Base-by-base conservation (phyloP, 2,329 filamentous ascomycete species). In the Clonostachys byssicola region DNA sequence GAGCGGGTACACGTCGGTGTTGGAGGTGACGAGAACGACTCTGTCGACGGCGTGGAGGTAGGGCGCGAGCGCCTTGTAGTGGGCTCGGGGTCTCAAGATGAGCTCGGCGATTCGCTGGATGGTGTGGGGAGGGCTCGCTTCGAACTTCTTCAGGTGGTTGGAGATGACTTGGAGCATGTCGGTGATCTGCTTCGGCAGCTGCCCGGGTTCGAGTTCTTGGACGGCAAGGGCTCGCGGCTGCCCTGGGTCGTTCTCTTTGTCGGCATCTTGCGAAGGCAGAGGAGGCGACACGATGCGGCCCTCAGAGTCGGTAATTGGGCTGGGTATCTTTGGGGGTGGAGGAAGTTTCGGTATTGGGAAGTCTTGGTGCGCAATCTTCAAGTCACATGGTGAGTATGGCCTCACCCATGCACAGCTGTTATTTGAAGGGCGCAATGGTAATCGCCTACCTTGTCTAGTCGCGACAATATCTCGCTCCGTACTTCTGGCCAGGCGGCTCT, bases 1-100 rank as follows among this genome's bases (percentile, higher is more conserved):
- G 2, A 97, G 80, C 1, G 94, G 94, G 60, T 96, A 99, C 48
- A 84, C 75, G 53, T 88, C 85, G 17, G 85, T 81, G 23, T 85
- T 80, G 36, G 89, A 96, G 12, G 91, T 95, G 48, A 99, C 94
- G 48, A 88, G 90, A 20, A 96, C 83, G 18, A 96, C 86, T 48
- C 94, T 86, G 63, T 97, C 90, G 43, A 97, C 80, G 4, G 94
- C 94, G 57, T 94, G 88, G 12, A 99, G 81, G 64, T 94, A 99
- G 12, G 91, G 80, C 1, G 89, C 83, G 4, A 97, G 77, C 46
- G 84, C 87, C 51, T 80, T 83, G 71, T 97, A 96, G 67, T 96
- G 88, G 47, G 78, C 77, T 50, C 75, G 85, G 2, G 94, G 94
- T 23, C 76, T 69, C 35, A 95, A 74, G 5, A 96, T 73, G 33